Evolutionary conservation across 2,329 filamentous ascomycete species (phyloP).

Genomic region (Colletotrichum lentis): DNA sequence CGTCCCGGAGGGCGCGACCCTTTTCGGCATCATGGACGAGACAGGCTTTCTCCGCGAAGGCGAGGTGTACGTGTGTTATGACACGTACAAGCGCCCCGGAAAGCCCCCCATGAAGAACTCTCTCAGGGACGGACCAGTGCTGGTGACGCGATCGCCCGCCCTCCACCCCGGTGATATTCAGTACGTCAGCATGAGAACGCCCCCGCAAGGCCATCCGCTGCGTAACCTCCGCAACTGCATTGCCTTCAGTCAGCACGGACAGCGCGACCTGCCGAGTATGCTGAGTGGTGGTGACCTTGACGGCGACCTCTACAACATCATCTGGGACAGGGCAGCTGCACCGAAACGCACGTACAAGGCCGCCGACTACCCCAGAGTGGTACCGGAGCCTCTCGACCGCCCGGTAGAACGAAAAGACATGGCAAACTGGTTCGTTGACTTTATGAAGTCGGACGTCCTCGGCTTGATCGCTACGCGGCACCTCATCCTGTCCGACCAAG

Average conservation of each 20-base stretch:
- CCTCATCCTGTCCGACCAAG: slow-evolving; percentile 69
- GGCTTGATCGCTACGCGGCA: slow-evolving; percentile 72
- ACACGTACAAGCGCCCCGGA: slow-evolving; percentile 12
- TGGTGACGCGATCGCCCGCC: slow-evolving; percentile 82
- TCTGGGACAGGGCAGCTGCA: slow-evolving; percentile 70
- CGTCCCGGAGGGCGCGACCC: slow-evolving; percentile 73
- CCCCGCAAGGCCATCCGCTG: slow-evolving; percentile 67
- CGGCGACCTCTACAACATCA: slow-evolving; percentile 82
- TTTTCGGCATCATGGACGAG: slow-evolving; percentile 88
- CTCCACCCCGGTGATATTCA: slow-evolving; percentile 85
- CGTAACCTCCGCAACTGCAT: slow-evolving; percentile 74
- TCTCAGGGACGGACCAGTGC: slow-evolving; percentile 53
- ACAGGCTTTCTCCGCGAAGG: slow-evolving; percentile 71
- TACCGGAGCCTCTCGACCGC: slow-evolving; percentile 66
- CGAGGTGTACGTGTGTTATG: slow-evolving; percentile 71
- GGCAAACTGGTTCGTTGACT: slow-evolving; percentile 80
- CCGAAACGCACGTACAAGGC: slow-evolving; percentile 57
- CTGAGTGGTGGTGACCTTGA: slow-evolving; percentile 85
- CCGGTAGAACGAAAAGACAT: slow-evolving; percentile 72
- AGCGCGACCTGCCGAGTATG: slow-evolving; percentile 78
- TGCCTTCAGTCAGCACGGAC: slow-evolving; percentile 76
- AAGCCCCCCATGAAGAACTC: slow-evolving; percentile 39
- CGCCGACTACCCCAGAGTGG: slow-evolving; percentile 73
- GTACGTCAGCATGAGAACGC: slow-evolving; percentile 67
- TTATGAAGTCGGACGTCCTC: slow-evolving; percentile 73